Conservation (phyloP, 768 basidiomycete genomes). For the Pleurotus ostreatus region DNA sequence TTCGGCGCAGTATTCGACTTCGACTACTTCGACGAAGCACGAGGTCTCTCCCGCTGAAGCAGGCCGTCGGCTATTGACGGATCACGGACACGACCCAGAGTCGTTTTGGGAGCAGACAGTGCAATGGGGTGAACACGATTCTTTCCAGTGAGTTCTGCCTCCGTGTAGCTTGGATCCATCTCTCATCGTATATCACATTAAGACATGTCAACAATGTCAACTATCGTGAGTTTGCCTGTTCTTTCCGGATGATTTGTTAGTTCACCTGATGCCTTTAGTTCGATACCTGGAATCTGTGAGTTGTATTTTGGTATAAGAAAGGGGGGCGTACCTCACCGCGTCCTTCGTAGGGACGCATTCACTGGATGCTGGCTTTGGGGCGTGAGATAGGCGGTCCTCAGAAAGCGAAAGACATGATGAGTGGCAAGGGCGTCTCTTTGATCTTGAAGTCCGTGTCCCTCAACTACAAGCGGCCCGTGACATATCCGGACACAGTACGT, state of each 20-base stretch:
- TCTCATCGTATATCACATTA: not conserved
- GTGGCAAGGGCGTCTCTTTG: slow-evolving; percentile 61
- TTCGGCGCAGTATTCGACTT: slow-evolving; percentile 11
- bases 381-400: slow-evolving; percentile 54
- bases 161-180: not conserved
- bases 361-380: slow-evolving; percentile 60
- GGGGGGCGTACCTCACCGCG: too few relatives aligned
- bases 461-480: slow-evolving; percentile 67
- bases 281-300: slow-evolving; percentile 70
- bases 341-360: slow-evolving; percentile 52
- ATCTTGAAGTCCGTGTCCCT: slow-evolving; percentile 71
- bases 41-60: slow-evolving; percentile 20
- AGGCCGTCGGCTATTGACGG: slow-evolving; percentile 37
- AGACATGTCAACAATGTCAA: slow-evolving; percentile 80
- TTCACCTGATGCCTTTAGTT: slow-evolving; percentile 30
- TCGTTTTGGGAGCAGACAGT: slow-evolving; percentile 79
- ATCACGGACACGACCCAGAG: slow-evolving; percentile 52
- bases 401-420: slow-evolving; percentile 53
- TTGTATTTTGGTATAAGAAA: not conserved
- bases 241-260: not conserved
- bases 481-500: slow-evolving; percentile 71
- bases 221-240: slow-evolving; percentile 45
- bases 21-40: slow-evolving; percentile 1
- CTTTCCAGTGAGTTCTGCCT: slow-evolving; percentile 60
- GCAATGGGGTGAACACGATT: slow-evolving; percentile 79